Conservation (phyloP, 2,329 filamentous ascomycete genomes). For the Ascochyta viciae-villosae region DNA sequence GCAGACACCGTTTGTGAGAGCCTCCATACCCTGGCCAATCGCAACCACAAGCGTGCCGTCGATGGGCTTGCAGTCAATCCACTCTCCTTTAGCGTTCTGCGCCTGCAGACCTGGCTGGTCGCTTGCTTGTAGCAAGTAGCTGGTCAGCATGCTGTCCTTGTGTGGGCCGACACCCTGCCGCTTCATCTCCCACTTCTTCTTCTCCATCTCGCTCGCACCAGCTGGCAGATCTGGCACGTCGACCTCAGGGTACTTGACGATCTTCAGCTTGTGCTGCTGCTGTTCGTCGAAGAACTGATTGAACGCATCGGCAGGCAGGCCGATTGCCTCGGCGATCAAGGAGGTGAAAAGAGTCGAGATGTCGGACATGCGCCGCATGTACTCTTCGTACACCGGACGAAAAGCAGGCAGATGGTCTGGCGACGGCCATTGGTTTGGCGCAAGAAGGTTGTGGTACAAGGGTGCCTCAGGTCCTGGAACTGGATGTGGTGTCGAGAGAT, state of each 20-base stretch:
- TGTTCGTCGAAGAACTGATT: constrained; percentile 75
- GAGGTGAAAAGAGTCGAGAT: constrained; percentile 78
- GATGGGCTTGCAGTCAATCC: constrained; percentile 83
- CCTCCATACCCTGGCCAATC: constrained; percentile 87
- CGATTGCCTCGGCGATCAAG: constrained; percentile 84
- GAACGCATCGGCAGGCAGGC: constrained; percentile 73
- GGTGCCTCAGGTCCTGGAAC: constrained; percentile 69
- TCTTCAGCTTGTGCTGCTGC: constrained; percentile 86
- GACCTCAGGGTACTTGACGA: constrained; percentile 82
- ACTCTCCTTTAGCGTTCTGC: constrained; percentile 77
- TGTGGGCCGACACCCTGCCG: constrained; percentile 75
- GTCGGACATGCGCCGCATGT: constrained; percentile 76
- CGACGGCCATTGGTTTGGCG: constrained; percentile 81
- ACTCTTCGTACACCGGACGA: constrained; percentile 72
- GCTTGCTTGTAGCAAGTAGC: constrained; percentile 81
- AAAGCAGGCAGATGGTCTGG: constrained; percentile 69
- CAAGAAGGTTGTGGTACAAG: constrained; percentile 75
- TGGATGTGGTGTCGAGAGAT: constrained; percentile 80
- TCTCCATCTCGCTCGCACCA: constrained; percentile 41
- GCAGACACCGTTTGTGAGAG: constrained; percentile 82
- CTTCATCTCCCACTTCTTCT: constrained; percentile 59
- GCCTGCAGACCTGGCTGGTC: constrained; percentile 80
- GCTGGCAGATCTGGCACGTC: constrained; percentile 40
- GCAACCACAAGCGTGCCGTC: constrained; percentile 82
- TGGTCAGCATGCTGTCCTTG: constrained; percentile 85